Evolutionary conservation across 2,329 filamentous ascomycete species (phyloP).

Genomic region (Aspergillus sp.): DNA sequence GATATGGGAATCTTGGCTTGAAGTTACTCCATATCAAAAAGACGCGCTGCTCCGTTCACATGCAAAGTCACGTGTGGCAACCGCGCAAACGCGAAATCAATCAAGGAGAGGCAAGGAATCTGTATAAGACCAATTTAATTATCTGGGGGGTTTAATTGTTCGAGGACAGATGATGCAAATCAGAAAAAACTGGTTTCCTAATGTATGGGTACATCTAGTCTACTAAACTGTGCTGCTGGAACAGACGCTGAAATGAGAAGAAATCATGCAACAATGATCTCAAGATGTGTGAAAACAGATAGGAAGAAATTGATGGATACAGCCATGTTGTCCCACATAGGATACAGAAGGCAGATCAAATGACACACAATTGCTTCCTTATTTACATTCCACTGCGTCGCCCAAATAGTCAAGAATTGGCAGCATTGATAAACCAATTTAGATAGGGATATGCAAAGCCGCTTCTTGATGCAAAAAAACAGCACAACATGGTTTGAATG

Average conservation of each 20-base stretch:
- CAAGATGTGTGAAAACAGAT: constrained; percentile 8
- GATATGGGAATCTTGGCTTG: no score
- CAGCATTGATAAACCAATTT: no score
- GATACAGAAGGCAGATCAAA: neutral
- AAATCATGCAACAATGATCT: constrained; percentile 11
- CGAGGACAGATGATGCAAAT: neutral
- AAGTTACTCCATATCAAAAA: no score
- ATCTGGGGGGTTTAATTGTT: neutral
- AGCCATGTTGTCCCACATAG: neutral
- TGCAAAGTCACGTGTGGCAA: no score
- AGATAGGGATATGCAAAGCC: neutral
- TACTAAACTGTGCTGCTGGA: constrained; percentile 17
- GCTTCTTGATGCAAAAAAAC: constrained; percentile 1
- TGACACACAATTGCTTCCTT: neutral
- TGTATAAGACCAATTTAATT: neutral
- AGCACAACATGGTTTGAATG: constrained; percentile 1
- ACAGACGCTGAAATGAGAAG: constrained; percentile 9
- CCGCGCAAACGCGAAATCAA: no score
- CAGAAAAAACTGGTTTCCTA: constrained; percentile 4
- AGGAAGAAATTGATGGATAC: neutral
- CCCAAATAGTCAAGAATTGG: neutral
- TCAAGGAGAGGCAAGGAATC: neutral
- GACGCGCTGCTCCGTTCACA: no score
- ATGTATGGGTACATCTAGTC: constrained; percentile 34
- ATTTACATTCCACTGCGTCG: constrained; percentile 1